Evolutionary conservation across 2,329 filamentous ascomycete genomes (phyloP).

Genomic region (Ophiostoma ips): DNA sequence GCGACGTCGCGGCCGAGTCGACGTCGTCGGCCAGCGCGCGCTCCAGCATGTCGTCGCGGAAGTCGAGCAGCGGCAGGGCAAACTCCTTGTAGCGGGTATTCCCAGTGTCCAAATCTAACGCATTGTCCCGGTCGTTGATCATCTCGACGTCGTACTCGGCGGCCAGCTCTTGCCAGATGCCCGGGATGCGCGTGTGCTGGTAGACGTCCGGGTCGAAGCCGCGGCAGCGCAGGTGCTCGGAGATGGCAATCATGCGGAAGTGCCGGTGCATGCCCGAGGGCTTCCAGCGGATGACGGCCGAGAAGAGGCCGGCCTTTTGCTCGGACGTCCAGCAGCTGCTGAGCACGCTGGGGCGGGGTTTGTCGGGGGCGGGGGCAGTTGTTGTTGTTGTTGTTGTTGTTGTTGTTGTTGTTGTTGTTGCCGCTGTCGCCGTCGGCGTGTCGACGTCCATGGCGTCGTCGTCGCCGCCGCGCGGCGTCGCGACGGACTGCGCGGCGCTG

Average conservation of each 20-base stretch:
- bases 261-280: slow-evolving; percentile 95
- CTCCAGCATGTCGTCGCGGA: slow-evolving; percentile 13
- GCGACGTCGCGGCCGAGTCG: slow-evolving; percentile 11
- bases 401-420: not conserved
- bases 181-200: slow-evolving; percentile 73
- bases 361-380: no score
- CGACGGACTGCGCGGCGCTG: slow-evolving; percentile 19
- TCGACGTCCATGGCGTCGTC: slow-evolving; percentile 50
- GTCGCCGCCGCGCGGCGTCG: slow-evolving; percentile 38
- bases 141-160: slow-evolving; percentile 74
- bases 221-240: slow-evolving; percentile 64
- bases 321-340: slow-evolving; percentile 87
- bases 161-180: slow-evolving; percentile 80
- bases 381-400: not conserved
- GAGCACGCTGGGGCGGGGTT: slow-evolving; percentile 18
- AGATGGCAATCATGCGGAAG: slow-evolving; percentile 80
- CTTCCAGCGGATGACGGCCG: slow-evolving; percentile 87
- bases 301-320: slow-evolving; percentile 84
- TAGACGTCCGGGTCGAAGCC: slow-evolving; percentile 58
- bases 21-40: slow-evolving; percentile 10
- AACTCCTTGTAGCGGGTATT: slow-evolving; percentile 15
- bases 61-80: slow-evolving; percentile 13
- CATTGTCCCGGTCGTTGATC: slow-evolving; percentile 48
- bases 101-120: slow-evolving; percentile 12
- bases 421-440: slow-evolving; percentile 25